Evolutionary conservation across 2,329 filamentous ascomycete genomes (phyloP), one percentile per base, ranked within the genome.

Genomic region (Diaporthe capsici): DNA sequence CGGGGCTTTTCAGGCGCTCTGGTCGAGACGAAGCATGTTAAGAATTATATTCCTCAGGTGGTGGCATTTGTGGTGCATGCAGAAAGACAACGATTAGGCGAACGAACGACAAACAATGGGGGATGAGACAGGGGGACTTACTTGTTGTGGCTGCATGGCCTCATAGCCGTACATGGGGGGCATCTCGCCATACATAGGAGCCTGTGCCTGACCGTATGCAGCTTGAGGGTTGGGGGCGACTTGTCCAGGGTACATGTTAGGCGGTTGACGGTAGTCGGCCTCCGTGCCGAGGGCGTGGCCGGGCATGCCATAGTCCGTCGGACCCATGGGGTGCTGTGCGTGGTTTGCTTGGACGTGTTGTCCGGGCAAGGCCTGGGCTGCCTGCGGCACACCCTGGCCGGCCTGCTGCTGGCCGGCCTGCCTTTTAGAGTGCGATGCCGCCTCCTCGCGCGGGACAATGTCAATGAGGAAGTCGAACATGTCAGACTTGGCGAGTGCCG

Each of bases 401-500:
- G 84, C 78, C 53, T 79, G 82, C 68, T 81, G 84, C 77, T 91
- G 88, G 10, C 90, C 87, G 58, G 88, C 87, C 58, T 92, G 89
- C 78, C 96, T 90, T 87, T 98, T 98, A 55, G 95, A 91, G 82
- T 96, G 95, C 31, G 94, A 92, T 13, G 94, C 90, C 49, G 96
- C 95, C 84, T 99, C 97, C 84, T 99, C 97, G 71, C 97, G 93
- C 4, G 97, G 97, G 8, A 99, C 97, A 77, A 99, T 99, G 83
- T 99, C 97, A 83, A 99, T 99, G 76, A 99, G 89, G 86, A 99
- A 99, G 86, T 99, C 97, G 84, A 99, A 99, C 97, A 99, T 99
- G 87, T 99, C 97, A 31, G 95, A 98, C 86, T 99, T 99, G 76
- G 95, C 94, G 34, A 99, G 89, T 20, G 97, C 97, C 15, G 95